Evolutionary conservation across 495 filamentous ascomycete genomes (phyloP), one percentile per base, ranked within the genome.

Genomic region (Pseudevernia furfuracea): DNA sequence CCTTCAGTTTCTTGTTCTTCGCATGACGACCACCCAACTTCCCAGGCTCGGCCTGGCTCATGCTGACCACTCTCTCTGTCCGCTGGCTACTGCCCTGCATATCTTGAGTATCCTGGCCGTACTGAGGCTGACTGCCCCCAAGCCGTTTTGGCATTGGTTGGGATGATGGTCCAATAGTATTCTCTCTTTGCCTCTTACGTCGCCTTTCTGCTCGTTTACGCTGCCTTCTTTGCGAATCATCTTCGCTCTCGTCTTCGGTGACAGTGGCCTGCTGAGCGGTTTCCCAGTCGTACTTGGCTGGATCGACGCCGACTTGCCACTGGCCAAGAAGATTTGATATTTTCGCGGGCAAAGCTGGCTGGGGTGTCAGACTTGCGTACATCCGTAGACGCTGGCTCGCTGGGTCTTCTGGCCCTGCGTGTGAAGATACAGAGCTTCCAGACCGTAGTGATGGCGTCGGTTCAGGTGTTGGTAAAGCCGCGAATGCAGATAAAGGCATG

Each of bases 11-110:
- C 59, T 71, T 78, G 32, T 62, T 38, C 64, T 77, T 77, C 28
- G 64, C 66, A 60, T 74, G 71, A 36, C 78, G 73, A 58, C 75
- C 66, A 34, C 77, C 76, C 58, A 77, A 78, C 25, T 64, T 61
- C 7, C 79, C 79, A 37, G 75, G 74, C 58, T 81, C 77, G 28
- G 71, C 67, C 65, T 80, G 78, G n/a, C 74, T 80, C 76, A 76
- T 76, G n/a, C 70, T 74, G 41, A 71, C 65, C 21, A 71, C 71
- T 17, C 70, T 70, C n/a, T 74, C 67, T 37, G 67, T 71, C 15
- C 67, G 60, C 56, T 81, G 79, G 63, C 79, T 81, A 63, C 75
- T 79, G 36, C 67, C 67, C 43, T 75, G 53, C 52, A 30, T 58
- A 21, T 52, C 67, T 49, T 74, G 53, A 52, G 34, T 58, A 15